Evolutionary conservation across 768 basidiomycete genomes (phyloP), one percentile per base, ranked within the genome.

Genomic region (Amanita brunnescens): DNA sequence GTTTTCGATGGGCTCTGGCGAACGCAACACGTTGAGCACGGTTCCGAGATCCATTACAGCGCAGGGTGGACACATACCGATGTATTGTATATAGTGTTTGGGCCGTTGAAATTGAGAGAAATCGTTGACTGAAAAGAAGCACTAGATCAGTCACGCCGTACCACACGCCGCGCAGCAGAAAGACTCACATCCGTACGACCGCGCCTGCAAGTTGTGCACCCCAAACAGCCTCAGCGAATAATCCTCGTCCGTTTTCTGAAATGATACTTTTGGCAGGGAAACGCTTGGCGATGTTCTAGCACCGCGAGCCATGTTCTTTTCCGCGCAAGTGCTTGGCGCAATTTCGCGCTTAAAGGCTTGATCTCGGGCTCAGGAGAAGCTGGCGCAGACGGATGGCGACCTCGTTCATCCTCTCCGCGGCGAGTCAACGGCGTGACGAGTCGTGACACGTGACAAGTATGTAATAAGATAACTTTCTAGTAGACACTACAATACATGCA

Each of bases 11-110:
- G 95, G 95, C 60, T 96, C 93, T 91, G 61, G 20, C 8, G 26
- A 13, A 16, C 41, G 12, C 23, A 42, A 42, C 30, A 48, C 38
- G 9, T 57, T 53, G 61, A 47, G 49, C 39, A 30, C 26, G 26
- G 7, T 29, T 29, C 7, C 26, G 7, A 29, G 7, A 29, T 34
- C 47, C 34, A 24, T 37, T 20, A 13, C 6, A 21, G n/a, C 8
- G 34, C 2, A 32, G n/a, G 37, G 24, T 10, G 29, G 32, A 26
- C 32, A 62, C 79, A 37, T 59, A 91, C 91, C 92, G 56, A 95
- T 90, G 63, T 95, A 82, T 38, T 91, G 83, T 61, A 95, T 88
- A 63, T 96, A 96, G 61, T 90, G 79, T 49, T 91, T 87, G 7
- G 91, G 89, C 54, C 82, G 70, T 55, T 68, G 67, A 60, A 91